These are phyloP conservation scores for Ustilago cynodontis DNA, from an alignment of 1,284 basidiomycete species.

Conservation along the genomic window DNA sequence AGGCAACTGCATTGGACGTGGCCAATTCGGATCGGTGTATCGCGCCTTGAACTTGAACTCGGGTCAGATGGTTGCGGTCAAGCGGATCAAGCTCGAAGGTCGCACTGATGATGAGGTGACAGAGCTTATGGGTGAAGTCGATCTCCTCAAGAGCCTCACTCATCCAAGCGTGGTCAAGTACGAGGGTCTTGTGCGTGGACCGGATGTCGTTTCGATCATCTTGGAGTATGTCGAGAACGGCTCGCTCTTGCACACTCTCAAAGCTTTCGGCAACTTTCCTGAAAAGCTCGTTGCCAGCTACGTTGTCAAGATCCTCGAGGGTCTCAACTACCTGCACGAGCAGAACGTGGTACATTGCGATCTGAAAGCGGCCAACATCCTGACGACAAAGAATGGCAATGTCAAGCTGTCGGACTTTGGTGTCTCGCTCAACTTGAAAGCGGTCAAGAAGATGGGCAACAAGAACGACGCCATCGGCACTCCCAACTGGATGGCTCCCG, in stretches of 20 bases:
- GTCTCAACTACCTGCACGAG: slow-evolving; percentile 94
- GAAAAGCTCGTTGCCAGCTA: slow-evolving; percentile 96
- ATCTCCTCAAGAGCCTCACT: slow-evolving; percentile 96
- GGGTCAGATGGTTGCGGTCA: slow-evolving; percentile 75
- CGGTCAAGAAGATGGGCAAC: slow-evolving; percentile 79
- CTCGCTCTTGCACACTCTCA: slow-evolving; percentile 80
- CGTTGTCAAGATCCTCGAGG: slow-evolving; percentile 86
- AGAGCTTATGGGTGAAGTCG: slow-evolving; percentile 98
- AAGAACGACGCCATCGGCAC: slow-evolving; percentile 81
- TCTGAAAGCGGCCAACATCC: slow-evolving; percentile 75
- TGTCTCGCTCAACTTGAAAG: slow-evolving; percentile 69
- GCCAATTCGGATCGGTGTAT: slow-evolving; percentile 96
- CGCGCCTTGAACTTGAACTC: slow-evolving; percentile 84
- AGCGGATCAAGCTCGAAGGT: slow-evolving; percentile 98
- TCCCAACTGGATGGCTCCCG: slow-evolving; percentile 98
- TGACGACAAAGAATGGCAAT: slow-evolving; percentile 74
- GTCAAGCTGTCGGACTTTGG: slow-evolving; percentile 75
- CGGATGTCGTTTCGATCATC: slow-evolving; percentile 71
- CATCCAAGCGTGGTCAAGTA: slow-evolving; percentile 96
- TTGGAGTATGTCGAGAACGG: slow-evolving; percentile 74
- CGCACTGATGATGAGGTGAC: slow-evolving; percentile 97
- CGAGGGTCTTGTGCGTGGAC: slow-evolving; percentile 76
- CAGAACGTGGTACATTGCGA: slow-evolving; percentile 79
- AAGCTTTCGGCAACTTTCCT: slow-evolving; percentile 80
- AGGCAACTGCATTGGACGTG: slow-evolving; percentile 88